Percentiles rank a stretch among this genome's conserved stretches.
phyloP scores from a whole-genome alignment of 768 basidiomycete genomes.

The Phlebiopsis flavidoalba region DNA sequence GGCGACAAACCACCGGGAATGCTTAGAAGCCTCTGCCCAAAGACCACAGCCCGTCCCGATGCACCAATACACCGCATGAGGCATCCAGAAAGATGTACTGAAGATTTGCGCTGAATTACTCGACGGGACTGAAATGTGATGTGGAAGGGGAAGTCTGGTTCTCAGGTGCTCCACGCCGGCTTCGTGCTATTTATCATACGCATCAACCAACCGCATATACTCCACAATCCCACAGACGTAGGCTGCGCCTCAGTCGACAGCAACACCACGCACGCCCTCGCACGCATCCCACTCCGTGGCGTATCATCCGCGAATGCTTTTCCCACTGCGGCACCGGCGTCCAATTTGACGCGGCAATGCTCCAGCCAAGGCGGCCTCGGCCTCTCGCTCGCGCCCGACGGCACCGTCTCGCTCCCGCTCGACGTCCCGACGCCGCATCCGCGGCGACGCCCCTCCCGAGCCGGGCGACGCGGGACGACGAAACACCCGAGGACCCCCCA shows the following conservation, averaged over 20 bases:
- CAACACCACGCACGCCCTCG: constrained; percentile 17
- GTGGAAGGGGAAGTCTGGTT: constrained; percentile 72
- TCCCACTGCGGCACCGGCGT: constrained; percentile 21
- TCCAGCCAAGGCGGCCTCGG: constrained; percentile 15
- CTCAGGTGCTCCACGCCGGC: constrained; percentile 37
- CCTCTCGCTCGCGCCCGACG: not conserved
- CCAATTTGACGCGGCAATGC: constrained; percentile 22
- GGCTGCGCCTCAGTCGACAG: constrained; percentile 28
- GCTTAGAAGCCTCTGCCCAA: not conserved
- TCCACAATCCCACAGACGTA: constrained; percentile 21
- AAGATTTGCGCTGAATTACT: constrained; percentile 21
- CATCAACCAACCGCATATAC: not conserved
- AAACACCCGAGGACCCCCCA: not conserved
- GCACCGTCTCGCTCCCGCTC: not conserved
- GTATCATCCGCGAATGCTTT: too few species aligned
- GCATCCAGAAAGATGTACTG: constrained; percentile 12
- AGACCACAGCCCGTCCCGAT: not conserved
- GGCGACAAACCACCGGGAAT: not conserved
- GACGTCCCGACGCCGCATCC: not conserved
- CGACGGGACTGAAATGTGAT: constrained; percentile 19
- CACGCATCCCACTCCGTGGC: constrained; percentile 22
- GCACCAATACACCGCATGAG: not conserved
- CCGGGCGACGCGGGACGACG: not conserved
- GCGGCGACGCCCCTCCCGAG: not conserved
- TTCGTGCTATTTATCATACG: too few species aligned